Evolutionary conservation across 192 early-diverging fungal genomes (phyloP), one percentile per base, ranked within the genome.

Genomic region (Chytriomyces confervae): DNA sequence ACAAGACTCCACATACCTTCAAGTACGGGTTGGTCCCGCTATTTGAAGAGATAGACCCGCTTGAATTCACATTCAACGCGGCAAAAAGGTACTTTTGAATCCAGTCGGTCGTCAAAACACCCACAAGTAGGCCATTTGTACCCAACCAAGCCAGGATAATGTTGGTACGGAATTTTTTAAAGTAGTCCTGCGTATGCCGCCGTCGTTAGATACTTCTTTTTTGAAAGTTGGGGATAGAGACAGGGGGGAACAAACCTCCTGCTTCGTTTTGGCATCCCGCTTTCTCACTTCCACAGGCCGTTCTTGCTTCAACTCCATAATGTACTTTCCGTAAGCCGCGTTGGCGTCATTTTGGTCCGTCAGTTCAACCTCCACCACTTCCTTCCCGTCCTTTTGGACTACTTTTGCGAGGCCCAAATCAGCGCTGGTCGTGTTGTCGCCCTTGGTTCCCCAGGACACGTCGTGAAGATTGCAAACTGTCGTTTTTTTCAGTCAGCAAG

Each of bases 381-480:
- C 88, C 13, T 85, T 85, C 27, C 92, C 92, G 62, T 90, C 90
- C 80, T 89, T 87, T 50, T 92, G 89, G 48, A 85, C 85, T 50
- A 88, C 81, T 76, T 93, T 95, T 61, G 92, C 96, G 16, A 89
- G 85, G 50, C 94, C 95, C 16, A 96, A 89, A 78, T 93, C 93
- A 16, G 81, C 84, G 8, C 79, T 80, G 63, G 71, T 45, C 18
- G 61, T 81, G 61, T 89, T 94, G 74, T 95, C 94, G 76, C 95
- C 94, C 82, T 97, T 97, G 61, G 95, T 97, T 65, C 95, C 96
- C 96, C 95, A 98, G 5, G 93, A 93, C 61, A 97, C 93, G 81
- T 96, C 95, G 86, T 96, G 95, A 0, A 94, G 92, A 86, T 95
- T 95, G 77, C 92, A 93, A 82, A 94, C 94, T 13, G 94, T 91